Percentiles rank a stretch among this genome's conserved stretches.
phyloP scores from a whole-genome alignment of 768 basidiomycete species.

The Boletus patriciae region DNA sequence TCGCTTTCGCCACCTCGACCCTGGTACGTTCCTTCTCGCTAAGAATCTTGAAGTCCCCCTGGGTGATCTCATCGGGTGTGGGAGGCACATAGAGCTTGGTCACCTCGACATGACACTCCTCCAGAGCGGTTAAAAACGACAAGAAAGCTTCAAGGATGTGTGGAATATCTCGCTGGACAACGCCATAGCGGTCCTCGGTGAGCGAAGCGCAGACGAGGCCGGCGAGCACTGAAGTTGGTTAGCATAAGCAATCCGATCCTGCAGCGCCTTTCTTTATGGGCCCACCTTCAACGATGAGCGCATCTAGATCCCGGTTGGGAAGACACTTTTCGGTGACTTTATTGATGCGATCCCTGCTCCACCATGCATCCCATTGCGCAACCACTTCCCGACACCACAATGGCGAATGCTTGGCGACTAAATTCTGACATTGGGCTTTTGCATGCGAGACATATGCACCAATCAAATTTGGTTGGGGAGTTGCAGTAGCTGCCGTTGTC shows the following conservation, averaged over 20 bases:
- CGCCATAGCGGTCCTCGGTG: constrained; percentile 77
- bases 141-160: constrained; percentile 76
- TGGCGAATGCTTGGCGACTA: constrained; percentile 33
- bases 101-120: constrained; percentile 61
- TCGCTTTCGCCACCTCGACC: constrained; percentile 55
- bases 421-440: constrained; percentile 2
- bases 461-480: background rate
- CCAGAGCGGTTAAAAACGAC: constrained; percentile 63
- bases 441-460: background rate
- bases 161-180: constrained; percentile 83
- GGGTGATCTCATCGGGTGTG: constrained; percentile 32
- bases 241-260: background rate
- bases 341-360: constrained; percentile 54
- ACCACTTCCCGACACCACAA: constrained; percentile 26
- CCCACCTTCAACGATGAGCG: constrained; percentile 60
- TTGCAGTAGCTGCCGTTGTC: background rate
- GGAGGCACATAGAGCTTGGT: constrained; percentile 40
- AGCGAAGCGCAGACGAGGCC: constrained; percentile 70
- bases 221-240: constrained; percentile 45
- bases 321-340: constrained; percentile 54
- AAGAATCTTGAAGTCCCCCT: constrained; percentile 35
- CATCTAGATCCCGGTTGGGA: constrained; percentile 63
- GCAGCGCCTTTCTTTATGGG: background rate
- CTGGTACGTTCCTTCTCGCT: constrained; percentile 39
- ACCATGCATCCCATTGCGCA: constrained; percentile 46